Base-by-base conservation (phyloP, 306 rosid species). In the Gillenia trifoliata region DNA sequence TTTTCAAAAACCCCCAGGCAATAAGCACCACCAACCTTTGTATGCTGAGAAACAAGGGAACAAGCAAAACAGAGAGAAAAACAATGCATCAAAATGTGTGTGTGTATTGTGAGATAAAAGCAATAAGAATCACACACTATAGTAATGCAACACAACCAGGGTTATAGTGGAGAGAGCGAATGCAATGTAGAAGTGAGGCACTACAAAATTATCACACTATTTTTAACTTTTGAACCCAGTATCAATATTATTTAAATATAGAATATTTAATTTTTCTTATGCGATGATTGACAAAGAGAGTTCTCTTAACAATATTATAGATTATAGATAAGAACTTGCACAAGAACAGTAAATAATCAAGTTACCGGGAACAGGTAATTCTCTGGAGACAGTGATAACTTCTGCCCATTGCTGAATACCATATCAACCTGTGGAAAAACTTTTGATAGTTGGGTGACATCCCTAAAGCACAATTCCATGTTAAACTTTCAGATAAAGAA, bases 301-400 rank as follows among this genome's bases (percentile, higher is more conserved):
- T 33, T 70, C 63, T 62, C 66, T 62, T 62, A 17, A 70, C 33
- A 45, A 26, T 17, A 45, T 28, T 26, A 45, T 41, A 17, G 40
- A 28, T 28, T 26, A 45, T 23, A 17, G 26, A 68, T 68, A 68
- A 31, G 47, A 63, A 56, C 30, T 45, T 34, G 50, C 23, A 60
- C 57, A 60, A 36, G 56, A 62, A 9, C 28, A n/a, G 55, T 78
- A 66, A 74, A 34, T 33, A 30, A 55, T 41, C 63, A 80, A 28
- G 31, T 80, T 81, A 85, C 89, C 84, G 80, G 86, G 71, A 85
- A 85, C 76, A 82, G 75, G 81, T 77, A 87, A 66, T 85, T 79
- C 36, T 85, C 89, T 0, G 86, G 86, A 77, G 83, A 74, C 41
- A 85, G 71, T 33, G 59, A 77, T 31, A 70, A 60, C 22, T 85